phyloP scores from a whole-genome alignment of 2,329 filamentous ascomycete genomes.

The Calonectria pauciramosa region DNA sequence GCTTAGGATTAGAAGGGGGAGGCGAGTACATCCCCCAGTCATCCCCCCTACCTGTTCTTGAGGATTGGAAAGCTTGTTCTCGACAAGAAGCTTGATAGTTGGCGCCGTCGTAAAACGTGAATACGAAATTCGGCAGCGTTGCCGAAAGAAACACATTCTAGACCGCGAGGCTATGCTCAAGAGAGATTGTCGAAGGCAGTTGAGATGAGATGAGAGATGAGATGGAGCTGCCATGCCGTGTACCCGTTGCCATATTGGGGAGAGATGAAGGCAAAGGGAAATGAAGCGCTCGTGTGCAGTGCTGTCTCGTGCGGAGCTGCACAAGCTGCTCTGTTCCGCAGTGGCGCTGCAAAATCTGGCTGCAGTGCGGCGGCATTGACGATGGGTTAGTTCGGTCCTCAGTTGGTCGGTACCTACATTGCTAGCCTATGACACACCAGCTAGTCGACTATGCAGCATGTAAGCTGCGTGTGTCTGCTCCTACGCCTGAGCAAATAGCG shows the following conservation, averaged over 20 bases:
- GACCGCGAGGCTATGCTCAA: background rate
- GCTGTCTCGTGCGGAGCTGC: slow-evolving; percentile 2
- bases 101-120: background rate
- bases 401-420: slow-evolving; percentile 13
- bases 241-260: background rate
- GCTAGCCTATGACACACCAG: background rate
- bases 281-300: slow-evolving; percentile 1
- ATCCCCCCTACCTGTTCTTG: background rate
- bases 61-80: background rate
- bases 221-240: background rate
- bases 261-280: slow-evolving; percentile 5
- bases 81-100: background rate
- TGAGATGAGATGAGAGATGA: background rate
- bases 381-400: background rate
- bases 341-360: background rate
- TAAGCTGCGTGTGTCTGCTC: slow-evolving; percentile 5
- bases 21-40: background rate
- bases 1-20: background rate
- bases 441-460: background rate
- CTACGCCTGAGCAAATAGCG: background rate
- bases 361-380: background rate
- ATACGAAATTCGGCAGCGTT: slow-evolving; percentile 6
- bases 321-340: background rate
- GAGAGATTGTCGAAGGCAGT: slow-evolving; percentile 1
- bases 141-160: background rate